Conservation (phyloP, 2,329 filamentous ascomycete species). For the Talaromyces sp. region DNA sequence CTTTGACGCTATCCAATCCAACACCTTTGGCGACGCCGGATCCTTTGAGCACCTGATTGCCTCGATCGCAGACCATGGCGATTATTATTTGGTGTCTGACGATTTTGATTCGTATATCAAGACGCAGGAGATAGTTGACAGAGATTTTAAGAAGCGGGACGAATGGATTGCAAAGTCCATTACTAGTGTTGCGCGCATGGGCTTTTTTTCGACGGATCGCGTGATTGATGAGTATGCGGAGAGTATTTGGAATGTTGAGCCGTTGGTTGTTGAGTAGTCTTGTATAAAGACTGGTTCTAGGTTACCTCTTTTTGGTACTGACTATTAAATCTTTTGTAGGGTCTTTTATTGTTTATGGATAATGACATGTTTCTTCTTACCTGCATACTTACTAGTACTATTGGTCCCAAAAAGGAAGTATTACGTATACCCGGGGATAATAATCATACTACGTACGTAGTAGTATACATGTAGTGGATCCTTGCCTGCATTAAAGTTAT, state of each 20-base stretch:
- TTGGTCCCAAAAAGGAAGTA: background rate
- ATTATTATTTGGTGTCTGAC: conserved; percentile 96
- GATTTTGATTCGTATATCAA: conserved; percentile 94
- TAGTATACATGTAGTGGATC: background rate
- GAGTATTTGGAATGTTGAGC: conserved; percentile 94
- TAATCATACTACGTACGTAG: too few relatives aligned
- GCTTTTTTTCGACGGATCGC: conserved; percentile 91
- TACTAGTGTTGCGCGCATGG: conserved; percentile 84
- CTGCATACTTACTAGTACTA: background rate
- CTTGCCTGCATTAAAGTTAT: background rate
- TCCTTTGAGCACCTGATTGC: conserved; percentile 80
- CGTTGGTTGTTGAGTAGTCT: conserved; percentile 47
- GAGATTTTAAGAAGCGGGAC: conserved; percentile 86
- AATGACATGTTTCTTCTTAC: background rate
- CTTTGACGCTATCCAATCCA: conserved; percentile 74
- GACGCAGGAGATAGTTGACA: conserved; percentile 85
- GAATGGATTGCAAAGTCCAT: conserved; percentile 92
- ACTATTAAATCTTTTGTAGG: background rate
- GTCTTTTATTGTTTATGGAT: background rate
- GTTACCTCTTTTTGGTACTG: background rate
- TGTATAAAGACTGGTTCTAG: background rate
- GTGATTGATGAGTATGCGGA: conserved; percentile 98
- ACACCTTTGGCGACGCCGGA: conserved; percentile 72
- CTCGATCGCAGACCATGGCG: conserved; percentile 85
- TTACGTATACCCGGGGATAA: background rate